Conservation (phyloP, 2,329 filamentous ascomycete genomes). For the Sporothrix sp. region DNA sequence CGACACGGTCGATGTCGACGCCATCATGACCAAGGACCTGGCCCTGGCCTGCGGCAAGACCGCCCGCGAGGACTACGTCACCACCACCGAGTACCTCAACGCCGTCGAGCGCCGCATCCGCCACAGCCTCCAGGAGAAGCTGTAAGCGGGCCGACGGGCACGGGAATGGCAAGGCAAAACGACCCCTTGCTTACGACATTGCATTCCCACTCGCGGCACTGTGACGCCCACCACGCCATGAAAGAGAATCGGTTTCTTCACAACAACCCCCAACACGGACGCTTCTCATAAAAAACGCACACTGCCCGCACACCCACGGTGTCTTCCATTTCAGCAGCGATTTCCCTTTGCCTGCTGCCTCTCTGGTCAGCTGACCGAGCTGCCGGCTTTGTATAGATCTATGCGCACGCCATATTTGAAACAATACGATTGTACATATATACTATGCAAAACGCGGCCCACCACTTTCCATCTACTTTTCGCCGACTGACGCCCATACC, state of each 20-base stretch:
- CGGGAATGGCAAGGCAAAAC: not conserved
- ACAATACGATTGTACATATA: not conserved
- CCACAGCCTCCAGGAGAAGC: constrained; percentile 65
- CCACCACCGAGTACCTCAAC: constrained; percentile 81
- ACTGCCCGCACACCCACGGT: not conserved
- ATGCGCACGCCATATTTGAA: not conserved
- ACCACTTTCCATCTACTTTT: not conserved
- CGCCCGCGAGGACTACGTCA: constrained; percentile 75
- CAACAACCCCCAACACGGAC: not conserved
- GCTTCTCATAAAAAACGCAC: not conserved
- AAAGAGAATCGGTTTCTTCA: not conserved
- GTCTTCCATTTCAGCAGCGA: not conserved
- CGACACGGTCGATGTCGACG: constrained; percentile 86
- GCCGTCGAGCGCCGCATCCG: constrained; percentile 89
- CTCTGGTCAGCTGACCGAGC: not conserved
- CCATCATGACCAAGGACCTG: constrained; percentile 98
- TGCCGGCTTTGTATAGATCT: not conserved
- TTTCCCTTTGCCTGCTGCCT: not conserved
- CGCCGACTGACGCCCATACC: not conserved
- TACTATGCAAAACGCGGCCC: not conserved
- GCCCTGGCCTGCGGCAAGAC: constrained; percentile 91
- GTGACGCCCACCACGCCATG: too few relatives aligned
- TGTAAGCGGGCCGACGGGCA: constrained; percentile 35
- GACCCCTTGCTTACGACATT: too few relatives aligned
- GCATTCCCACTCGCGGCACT: too few relatives aligned